Percentiles rank a stretch among this genome's conserved stretches.
Conservation (phyloP, 1,284 basidiomycete genomes). For the Trametes polyzona region DNA sequence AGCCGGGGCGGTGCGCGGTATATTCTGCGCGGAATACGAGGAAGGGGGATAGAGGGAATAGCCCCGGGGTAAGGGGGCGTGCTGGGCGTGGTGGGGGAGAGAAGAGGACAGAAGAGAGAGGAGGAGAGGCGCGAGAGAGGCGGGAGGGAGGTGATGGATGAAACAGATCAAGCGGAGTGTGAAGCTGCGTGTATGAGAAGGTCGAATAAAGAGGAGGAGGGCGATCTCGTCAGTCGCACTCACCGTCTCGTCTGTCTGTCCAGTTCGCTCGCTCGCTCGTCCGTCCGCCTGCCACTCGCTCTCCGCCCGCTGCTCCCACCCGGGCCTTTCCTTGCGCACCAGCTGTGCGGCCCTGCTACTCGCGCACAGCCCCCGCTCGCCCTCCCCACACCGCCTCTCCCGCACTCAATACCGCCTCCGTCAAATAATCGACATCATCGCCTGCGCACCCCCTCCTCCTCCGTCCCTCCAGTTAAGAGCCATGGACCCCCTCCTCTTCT, state of each 20-base stretch:
- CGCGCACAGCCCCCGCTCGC: slow-evolving; percentile 22
- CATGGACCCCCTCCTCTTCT: slow-evolving; percentile 34
- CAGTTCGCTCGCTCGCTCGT: background rate
- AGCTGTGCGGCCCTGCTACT: slow-evolving; percentile 17
- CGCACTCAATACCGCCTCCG: slow-evolving; percentile 24
- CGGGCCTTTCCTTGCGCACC: background rate
- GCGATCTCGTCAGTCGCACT: slow-evolving; percentile 9
- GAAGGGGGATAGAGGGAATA: background rate
- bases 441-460: slow-evolving; percentile 24
- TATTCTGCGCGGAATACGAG: background rate
- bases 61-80: background rate
- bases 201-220: slow-evolving; percentile 18
- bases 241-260: background rate
- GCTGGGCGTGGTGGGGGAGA: too few relatives aligned
- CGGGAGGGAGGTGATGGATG: slow-evolving; percentile 18
- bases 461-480: slow-evolving; percentile 29
- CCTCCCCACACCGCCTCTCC: slow-evolving; percentile 21
- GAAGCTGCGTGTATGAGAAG: slow-evolving; percentile 16
- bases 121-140: background rate
- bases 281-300: background rate
- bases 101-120: background rate
- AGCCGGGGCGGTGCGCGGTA: slow-evolving; percentile 15
- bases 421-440: slow-evolving; percentile 35
- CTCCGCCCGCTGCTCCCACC: background rate
- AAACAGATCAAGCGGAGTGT: slow-evolving; percentile 30